Evolutionary conservation across 768 basidiomycete genomes (phyloP), one percentile per base, ranked within the genome.

Genomic region (Pilatotrama ljubarskyi): DNA sequence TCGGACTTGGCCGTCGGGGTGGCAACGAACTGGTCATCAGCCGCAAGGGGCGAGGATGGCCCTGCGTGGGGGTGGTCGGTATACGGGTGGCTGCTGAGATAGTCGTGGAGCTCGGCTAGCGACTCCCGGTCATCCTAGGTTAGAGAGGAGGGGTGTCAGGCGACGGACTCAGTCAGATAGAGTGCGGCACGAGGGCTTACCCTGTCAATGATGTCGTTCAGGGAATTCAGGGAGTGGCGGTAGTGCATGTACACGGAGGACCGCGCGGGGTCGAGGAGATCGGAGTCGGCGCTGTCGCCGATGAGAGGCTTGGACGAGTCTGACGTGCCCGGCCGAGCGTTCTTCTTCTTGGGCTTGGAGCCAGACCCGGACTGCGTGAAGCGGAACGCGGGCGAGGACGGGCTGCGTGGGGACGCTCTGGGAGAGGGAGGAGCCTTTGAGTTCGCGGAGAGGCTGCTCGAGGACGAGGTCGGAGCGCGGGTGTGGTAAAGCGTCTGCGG

Each of bases 401-500:
- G 51, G 72, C 42, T 61, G 49, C 40, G 58, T 11, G 47, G 55
- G 20, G 36, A 37, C 15, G 25, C 24, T 25, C 57, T 53, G 37
- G 64, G 64, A 47, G 56, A 56, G 15, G 58, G 67, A 54, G 56
- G 50, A 26, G 41, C 43, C 40, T 59, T 60, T 29, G 42, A 40
- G 52, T 62, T 51, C 14, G 65, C 25, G 41, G 51, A n/a, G 52
- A 62, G 55, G 47, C 55, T 37, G 32, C 55, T 57, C 44, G 59
- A 60, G 40, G 58, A 59, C 22, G 59, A 63, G 14, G 80, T 78
- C 35, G 71, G 75, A 26, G 78, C 78, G 37, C 85, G 84, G 11
- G 88, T 87, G 72, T 85, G 87, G 68, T 85, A 93, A n/a, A 93
- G 78, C 1, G 80, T 83, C 62, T 90, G 88, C 2, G 91, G 91